phyloP scores from a whole-genome alignment of 176 grass and related monocot genomes.

The Triticum dicoccoides region DNA sequence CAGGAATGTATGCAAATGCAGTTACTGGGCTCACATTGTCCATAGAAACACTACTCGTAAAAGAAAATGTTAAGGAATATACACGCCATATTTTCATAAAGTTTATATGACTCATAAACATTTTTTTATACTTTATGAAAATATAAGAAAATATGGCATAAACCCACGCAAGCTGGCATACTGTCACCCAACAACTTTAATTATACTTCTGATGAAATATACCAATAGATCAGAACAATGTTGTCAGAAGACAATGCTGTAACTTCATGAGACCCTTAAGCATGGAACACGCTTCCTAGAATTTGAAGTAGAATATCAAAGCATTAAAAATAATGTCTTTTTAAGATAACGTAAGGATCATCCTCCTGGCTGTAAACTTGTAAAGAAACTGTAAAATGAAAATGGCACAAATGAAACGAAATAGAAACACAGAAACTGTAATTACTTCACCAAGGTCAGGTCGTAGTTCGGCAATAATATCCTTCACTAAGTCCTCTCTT shows the following conservation, averaged over 20 bases:
- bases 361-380: background rate
- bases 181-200: background rate
- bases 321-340: background rate
- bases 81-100: background rate
- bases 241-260: background rate
- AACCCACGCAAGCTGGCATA: background rate
- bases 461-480: conserved; percentile 79
- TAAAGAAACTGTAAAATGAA: background rate
- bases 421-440: background rate
- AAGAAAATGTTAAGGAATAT: conserved; percentile 10
- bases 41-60: background rate
- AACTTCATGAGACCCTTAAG: background rate
- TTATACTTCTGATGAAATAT: background rate
- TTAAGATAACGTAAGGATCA: background rate
- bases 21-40: background rate
- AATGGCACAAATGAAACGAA: background rate
- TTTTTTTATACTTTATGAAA: too few species aligned
- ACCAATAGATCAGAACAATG: background rate
- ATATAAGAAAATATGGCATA: background rate
- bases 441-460: conserved; percentile 91
- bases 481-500: conserved; percentile 87
- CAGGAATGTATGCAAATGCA: background rate
- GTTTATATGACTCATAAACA: too few species aligned
- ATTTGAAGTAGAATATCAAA: conserved; percentile 13
- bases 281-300: conserved; percentile 8